These are phyloP conservation scores for Medicago truncatula DNA, from an alignment of 306 rosid species.

Conservation along the genomic window MtrunA17r5.0-ANR NC_053042.1:55396001-55396500, in stretches of 20 bases:
- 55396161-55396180: constrained; percentile 31
- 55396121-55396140: constrained; percentile 92
- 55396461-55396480: neutral
- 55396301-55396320: constrained; percentile 77
- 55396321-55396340: constrained; percentile 77
- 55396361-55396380: constrained; percentile 76
- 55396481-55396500: neutral
- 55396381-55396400: constrained; percentile 34
- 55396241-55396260: constrained; percentile 64
- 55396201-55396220: constrained; percentile 18
- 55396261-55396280: constrained; percentile 85
- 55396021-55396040: constrained; percentile 88
- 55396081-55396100: constrained; percentile 75
- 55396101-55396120: constrained; percentile 59
- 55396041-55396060: constrained; percentile 82
- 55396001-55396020: constrained; percentile 98
- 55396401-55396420: constrained; percentile 29
- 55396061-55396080: constrained; percentile 87
- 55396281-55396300: constrained; percentile 58
- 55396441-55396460: neutral
- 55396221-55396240: constrained; percentile 11
- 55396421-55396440: constrained; percentile 17
- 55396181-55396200: constrained; percentile 22
- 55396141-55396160: constrained; percentile 75
- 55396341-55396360: constrained; percentile 88